Base-by-base conservation (phyloP, 805 yeast genomes). In the Monosporozyma servazzii region DNA sequence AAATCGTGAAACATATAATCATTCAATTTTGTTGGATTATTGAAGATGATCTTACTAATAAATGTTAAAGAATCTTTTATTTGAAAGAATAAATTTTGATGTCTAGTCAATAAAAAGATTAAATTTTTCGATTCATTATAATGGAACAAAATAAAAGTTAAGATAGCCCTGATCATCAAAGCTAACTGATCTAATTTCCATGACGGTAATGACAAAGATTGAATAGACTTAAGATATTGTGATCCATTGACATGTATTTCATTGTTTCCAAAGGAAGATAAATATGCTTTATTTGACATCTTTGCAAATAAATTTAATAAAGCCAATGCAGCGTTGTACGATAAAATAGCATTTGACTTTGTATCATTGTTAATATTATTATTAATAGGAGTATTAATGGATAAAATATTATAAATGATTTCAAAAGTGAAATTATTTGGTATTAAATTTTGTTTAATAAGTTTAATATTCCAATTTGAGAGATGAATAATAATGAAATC, bases 401-500 rank as follows among this genome's bases (percentile, higher is more conserved):
- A 81, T 13, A 86, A 67, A 48, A 84, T 59, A 60, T 86, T 85
- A 65, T 82, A 84, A 8, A 84, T 63, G 48, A 78, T 71, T 59
- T 85, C 86, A 48, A 78, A 75, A 37, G 80, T 65, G 11, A 81
- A 75, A 0, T 81, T 75, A 18, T 62, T 60, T 15, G 64, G 60
- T 27, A 60, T 58, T 8, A 47, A 17, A 48, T 66, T 66, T n/a
- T 49, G 54, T 3, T 78, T 66, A 13, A 75, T 59, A 54, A 74
- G 73, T 27, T 65, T 51, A 18, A 63, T 55, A 5, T 81, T 57
- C 36, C 77, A 58, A 23, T 68, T 68, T 45, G 81, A 75, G 5
- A 80, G 61, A 47, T 82, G 86, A 5, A 75, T 70, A 0, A 84
- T 71, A 7, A 81, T 50, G 51, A 82, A 83, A 64, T 86, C 95